phyloP scores from a whole-genome alignment of 345 rosid species.

The Microcos paniculata region DNA sequence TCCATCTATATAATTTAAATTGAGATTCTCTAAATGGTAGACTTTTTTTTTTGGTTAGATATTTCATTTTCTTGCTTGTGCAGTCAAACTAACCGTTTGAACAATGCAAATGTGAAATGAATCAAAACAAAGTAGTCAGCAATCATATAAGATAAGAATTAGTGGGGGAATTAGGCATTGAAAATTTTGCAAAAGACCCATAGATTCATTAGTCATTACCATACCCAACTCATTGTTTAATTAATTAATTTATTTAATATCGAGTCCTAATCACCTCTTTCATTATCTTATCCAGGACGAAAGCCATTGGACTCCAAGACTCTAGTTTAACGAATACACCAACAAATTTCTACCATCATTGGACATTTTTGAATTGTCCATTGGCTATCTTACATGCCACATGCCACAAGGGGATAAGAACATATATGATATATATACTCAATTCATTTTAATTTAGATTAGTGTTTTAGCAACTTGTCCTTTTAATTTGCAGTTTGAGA shows the following conservation, averaged over 20 bases:
- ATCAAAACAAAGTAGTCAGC: slow-evolving; percentile 15
- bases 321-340: background rate
- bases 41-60: no score
- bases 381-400: no score
- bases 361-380: no score
- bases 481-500: no score
- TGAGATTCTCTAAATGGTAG: no score
- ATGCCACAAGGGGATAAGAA: no score
- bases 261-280: slow-evolving; percentile 14
- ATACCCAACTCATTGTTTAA: background rate
- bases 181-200: background rate
- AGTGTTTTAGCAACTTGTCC: no score
- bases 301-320: background rate
- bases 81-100: background rate
- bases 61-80: background rate
- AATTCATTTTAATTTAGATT: no score
- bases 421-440: no score
- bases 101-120: slow-evolving; percentile 26
- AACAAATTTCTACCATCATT: no score
- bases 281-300: slow-evolving; percentile 14
- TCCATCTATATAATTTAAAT: no score
- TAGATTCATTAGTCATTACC: background rate
- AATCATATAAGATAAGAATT: background rate
- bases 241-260: no score
- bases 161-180: slow-evolving; percentile 21